Percentiles rank a stretch among this genome's conserved stretches.
Conservation (phyloP, 441 rosid genomes). For the Pelargonium cotyledonis region DNA sequence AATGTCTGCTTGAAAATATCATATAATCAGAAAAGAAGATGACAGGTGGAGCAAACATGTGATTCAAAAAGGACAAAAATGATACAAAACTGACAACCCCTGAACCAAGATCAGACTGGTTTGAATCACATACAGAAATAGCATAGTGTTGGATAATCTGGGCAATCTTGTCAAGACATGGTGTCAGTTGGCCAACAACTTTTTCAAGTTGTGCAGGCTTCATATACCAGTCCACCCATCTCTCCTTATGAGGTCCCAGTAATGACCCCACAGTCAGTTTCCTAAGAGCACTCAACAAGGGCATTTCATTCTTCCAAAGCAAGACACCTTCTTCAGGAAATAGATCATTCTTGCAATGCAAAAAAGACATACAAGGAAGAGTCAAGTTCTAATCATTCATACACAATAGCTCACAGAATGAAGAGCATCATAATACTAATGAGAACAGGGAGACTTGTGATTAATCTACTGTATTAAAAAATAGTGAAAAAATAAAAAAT, state of each 20-base stretch:
- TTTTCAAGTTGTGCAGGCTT: conserved; percentile 63
- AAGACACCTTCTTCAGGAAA: conserved; percentile 89
- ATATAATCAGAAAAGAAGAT: conserved; percentile 21
- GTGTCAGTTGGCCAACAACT: conserved; percentile 67
- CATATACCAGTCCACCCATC: conserved; percentile 82
- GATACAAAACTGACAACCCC: no score
- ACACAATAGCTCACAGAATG: neutral
- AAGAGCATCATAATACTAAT: conserved; percentile 5
- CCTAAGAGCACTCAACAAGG: conserved; percentile 79
- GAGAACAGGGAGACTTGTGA: neutral
- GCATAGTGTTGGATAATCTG: conserved; percentile 87
- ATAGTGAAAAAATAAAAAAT: conserved; percentile 3
- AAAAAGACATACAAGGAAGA: conserved; percentile 21
- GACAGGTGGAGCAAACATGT: conserved; percentile 5
- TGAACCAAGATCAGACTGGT: neutral
- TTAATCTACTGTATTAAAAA: neutral
- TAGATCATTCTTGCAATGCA: conserved; percentile 67
- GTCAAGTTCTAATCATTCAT: conserved; percentile 21
- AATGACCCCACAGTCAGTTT: conserved; percentile 75
- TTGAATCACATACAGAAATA: conserved; percentile 64
- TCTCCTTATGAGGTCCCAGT: conserved; percentile 81
- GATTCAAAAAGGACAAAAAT: no score
- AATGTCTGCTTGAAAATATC: conserved; percentile 45
- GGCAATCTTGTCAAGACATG: conserved; percentile 81
- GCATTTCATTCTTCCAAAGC: conserved; percentile 95